A percentile compares a stretch with the other conserved stretches of the same genome.
Evolutionary conservation across 23 red algal genomes (phyloP).

Genomic region (Gracilariopsis chorda): DNA sequence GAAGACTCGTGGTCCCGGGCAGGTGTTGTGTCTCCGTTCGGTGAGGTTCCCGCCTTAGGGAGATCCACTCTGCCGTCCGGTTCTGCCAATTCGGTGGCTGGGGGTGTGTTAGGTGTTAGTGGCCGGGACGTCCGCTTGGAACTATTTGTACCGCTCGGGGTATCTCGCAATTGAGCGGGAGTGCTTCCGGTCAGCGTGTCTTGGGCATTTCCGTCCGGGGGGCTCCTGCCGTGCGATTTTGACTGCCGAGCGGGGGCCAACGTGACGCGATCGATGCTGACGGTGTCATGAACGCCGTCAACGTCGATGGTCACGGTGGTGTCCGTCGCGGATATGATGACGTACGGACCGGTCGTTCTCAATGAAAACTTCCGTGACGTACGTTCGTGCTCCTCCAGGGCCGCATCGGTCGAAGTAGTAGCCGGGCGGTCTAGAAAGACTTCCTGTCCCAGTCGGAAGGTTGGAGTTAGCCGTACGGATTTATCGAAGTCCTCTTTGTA

Average conservation of each 20-base stretch:
- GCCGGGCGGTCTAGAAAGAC: not conserved
- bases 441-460: not conserved
- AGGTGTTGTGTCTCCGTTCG: too few relatives aligned
- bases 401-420: not conserved
- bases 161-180: too few relatives aligned
- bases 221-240: too few relatives aligned
- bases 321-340: not conserved
- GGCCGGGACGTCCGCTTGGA: too few relatives aligned
- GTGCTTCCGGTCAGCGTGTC: not conserved
- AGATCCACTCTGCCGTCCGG: too few relatives aligned
- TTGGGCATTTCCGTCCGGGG: not conserved
- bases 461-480: not conserved
- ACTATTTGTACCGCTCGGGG: too few relatives aligned
- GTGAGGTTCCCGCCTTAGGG: too few relatives aligned
- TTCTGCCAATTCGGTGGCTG: too few relatives aligned
- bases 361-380: not conserved
- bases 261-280: slow-evolving; percentile 13
- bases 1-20: too few relatives aligned
- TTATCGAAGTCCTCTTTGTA: not conserved
- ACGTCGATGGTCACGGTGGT: not conserved
- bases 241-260: not conserved
- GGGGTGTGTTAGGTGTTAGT: too few relatives aligned
- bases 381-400: not conserved
- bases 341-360: not conserved
- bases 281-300: not conserved